Conservation (phyloP, 2,329 filamentous ascomycete species). For the Dactylonectria estremocensis region DNA sequence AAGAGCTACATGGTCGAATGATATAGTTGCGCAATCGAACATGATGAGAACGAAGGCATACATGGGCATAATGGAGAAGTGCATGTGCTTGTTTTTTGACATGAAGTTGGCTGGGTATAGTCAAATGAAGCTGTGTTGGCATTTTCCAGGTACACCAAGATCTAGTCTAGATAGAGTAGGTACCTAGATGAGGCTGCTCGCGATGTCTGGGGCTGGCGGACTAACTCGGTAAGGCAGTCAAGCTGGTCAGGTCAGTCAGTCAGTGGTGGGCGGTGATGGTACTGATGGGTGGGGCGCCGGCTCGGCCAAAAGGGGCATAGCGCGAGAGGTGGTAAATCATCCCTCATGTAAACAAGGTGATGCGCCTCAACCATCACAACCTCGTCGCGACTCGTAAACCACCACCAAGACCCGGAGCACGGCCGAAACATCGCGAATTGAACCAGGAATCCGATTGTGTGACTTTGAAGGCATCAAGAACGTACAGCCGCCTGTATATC, state of each 20-base stretch:
- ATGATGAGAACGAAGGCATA: conserved; percentile 34
- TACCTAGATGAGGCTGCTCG: conserved; percentile 17
- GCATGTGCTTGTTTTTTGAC: not conserved
- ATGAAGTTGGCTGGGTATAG: conserved; percentile 4
- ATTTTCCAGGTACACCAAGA: too few relatives aligned
- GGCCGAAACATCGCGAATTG: conserved; percentile 37
- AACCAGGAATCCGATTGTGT: conserved; percentile 8
- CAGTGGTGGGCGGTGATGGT: not conserved
- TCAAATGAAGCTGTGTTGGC: too few relatives aligned
- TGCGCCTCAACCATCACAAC: conserved; percentile 47
- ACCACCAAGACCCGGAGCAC: conserved; percentile 35
- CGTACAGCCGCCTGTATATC: conserved; percentile 12
- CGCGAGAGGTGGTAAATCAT: conserved; percentile 39
- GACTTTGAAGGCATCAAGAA: conserved; percentile 4
- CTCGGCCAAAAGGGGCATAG: conserved; percentile 40
- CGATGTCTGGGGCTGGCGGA: conserved; percentile 9
- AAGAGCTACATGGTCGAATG: conserved; percentile 47
- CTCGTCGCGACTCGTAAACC: conserved; percentile 46
- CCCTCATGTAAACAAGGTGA: conserved; percentile 51
- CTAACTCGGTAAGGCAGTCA: not conserved
- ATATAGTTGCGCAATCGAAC: conserved; percentile 43
- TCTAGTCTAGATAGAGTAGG: not conserved
- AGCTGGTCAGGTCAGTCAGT: not conserved
- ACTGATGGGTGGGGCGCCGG: conserved; percentile 36
- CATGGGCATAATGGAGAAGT: conserved; percentile 18